A percentile compares a stretch with the other conserved stretches of the same genome.
Evolutionary conservation across 768 basidiomycete species (phyloP).

Genomic region (Cantharellus anzutake): DNA sequence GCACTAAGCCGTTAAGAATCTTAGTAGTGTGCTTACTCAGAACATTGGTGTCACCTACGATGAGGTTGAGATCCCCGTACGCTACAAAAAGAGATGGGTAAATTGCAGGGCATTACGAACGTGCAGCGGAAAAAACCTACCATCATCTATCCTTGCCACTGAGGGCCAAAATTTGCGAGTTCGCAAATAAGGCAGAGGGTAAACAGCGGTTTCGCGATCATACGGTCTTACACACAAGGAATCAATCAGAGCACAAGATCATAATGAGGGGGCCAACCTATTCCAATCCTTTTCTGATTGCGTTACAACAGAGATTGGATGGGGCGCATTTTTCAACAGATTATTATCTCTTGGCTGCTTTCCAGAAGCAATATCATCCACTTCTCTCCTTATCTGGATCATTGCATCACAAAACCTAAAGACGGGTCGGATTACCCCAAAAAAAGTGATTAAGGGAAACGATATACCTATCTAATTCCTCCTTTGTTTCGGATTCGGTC

Average conservation of each 20-base stretch:
- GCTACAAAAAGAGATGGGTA: slow-evolving; percentile 25
- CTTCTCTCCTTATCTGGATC: slow-evolving; percentile 89
- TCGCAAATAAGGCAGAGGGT: slow-evolving; percentile 62
- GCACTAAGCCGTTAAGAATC: slow-evolving; percentile 29
- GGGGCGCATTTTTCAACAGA: slow-evolving; percentile 83
- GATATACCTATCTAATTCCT: slow-evolving; percentile 69
- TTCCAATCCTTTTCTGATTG: slow-evolving; percentile 73
- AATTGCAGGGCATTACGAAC: not conserved
- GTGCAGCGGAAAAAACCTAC: slow-evolving; percentile 25
- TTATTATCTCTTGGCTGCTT: slow-evolving; percentile 86
- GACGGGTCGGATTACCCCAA: too few relatives aligned
- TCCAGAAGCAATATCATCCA: slow-evolving; percentile 67
- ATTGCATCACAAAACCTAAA: slow-evolving; percentile 91
- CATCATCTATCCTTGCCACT: slow-evolving; percentile 82
- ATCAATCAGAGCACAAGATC: not conserved
- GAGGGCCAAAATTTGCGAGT: slow-evolving; percentile 97
- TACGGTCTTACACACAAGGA: slow-evolving; percentile 40
- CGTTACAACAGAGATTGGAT: slow-evolving; percentile 58
- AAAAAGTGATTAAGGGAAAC: not conserved
- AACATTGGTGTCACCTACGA: slow-evolving; percentile 31
- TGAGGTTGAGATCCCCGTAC: slow-evolving; percentile 81
- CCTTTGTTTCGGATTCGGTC: slow-evolving; percentile 85
- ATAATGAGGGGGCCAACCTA: slow-evolving; percentile 24
- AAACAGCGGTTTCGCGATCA: slow-evolving; percentile 42
- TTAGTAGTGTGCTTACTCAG: slow-evolving; percentile 4